These are phyloP conservation scores for Dioscorea cayenensis DNA, from an alignment of 116 monocot species.

Conservation along the genomic window DNA sequence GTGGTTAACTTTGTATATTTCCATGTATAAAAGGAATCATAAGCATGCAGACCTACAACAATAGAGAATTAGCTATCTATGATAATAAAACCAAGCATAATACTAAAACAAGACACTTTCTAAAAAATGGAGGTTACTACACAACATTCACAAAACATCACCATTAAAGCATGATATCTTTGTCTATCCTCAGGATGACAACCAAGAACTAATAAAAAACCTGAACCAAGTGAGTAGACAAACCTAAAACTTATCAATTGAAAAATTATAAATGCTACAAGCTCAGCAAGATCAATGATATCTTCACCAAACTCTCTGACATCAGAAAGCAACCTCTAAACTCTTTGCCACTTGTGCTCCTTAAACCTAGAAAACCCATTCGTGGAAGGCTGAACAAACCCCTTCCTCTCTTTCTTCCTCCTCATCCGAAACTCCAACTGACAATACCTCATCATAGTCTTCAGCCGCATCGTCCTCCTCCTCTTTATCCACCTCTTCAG, in stretches of 20 bases:
- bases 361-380: slow-evolving; percentile 15
- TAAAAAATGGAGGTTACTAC: too few species aligned
- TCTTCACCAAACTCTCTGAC: slow-evolving; percentile 65
- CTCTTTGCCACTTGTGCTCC: slow-evolving; percentile 53
- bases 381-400: background rate
- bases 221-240: background rate
- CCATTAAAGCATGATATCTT: too few species aligned
- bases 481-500: slow-evolving; percentile 42
- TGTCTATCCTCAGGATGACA: background rate
- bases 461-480: slow-evolving; percentile 29
- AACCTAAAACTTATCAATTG: slow-evolving; percentile 90
- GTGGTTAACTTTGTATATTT: too few species aligned
- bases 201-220: background rate
- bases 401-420: slow-evolving; percentile 19
- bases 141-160: too few species aligned
- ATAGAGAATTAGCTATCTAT: too few species aligned
- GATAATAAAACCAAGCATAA: too few species aligned
- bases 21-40: too few species aligned
- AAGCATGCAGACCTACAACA: too few species aligned
- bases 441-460: slow-evolving; percentile 24
- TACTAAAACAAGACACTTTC: too few species aligned
- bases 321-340: slow-evolving; percentile 43
- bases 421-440: slow-evolving; percentile 17
- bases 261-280: slow-evolving; percentile 68
- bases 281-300: slow-evolving; percentile 58